Base-by-base conservation (phyloP, 805 yeast genomes). In the Candida morakotiae region DNA sequence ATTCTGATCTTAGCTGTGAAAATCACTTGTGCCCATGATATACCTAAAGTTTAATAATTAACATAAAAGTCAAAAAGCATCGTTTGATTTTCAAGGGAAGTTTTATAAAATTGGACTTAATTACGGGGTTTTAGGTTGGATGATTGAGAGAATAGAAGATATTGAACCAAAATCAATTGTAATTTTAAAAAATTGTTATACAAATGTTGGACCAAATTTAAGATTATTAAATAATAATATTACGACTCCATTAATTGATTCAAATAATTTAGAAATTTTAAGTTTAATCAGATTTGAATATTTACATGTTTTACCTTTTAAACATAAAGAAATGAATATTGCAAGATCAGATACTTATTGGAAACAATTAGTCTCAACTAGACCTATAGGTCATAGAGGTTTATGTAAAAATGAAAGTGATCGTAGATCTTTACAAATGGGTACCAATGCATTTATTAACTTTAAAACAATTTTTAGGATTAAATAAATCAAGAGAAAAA, bases 401-500 rank as follows among this genome's bases (percentile, higher is more conserved):
- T 68, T 87, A 46, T 98, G 98, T 47, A 89, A 88, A 66, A 91
- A 91, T 61, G 73, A 75, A 34, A 71, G 79, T 39, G 73, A 74
- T 28, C 73, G 81, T 32, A 81, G 77, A 44, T 83, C 95, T 3
- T 71, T 91, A 52, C 98, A 91, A 60, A 70, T 91, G 42, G 98
- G 98, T 28, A 98, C 97, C 98, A 3, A 89, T 91, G 96, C 96
- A 89, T 60, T 79, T 83, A 20, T 66, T 91, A 52, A 89, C 98
- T 0, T 68, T 81, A 18, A 97, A 91, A 55, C 98, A 91, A 58
- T 91, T 91, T 48, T 64, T 86, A 53, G 75, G 78, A 20, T 70
- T 76, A 44, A 73, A 66, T 42, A 64, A 14, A 37, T 31, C 18
- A 19, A 31, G 19, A 26, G 28, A 15, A 25, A 35, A 5, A 22